A percentile compares a stretch with the other conserved stretches of the same genome.
Evolutionary conservation across 345 rosid species (phyloP).

Genomic region (Populus davidiana): DNA sequence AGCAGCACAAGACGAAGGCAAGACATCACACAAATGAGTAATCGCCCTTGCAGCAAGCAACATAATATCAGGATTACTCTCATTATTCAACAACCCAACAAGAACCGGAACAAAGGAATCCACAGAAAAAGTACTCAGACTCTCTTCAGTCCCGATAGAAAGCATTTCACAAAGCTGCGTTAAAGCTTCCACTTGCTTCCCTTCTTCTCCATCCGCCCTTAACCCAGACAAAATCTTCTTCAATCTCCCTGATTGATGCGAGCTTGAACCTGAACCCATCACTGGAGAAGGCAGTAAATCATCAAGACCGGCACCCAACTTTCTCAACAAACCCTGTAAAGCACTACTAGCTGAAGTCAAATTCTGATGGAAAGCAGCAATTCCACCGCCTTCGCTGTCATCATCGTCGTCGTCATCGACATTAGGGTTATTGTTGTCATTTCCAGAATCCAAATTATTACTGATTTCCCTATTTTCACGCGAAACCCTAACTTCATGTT

Average conservation of each 20-base stretch:
- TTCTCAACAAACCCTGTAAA: conserved; percentile 81
- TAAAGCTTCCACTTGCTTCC: conserved; percentile 95
- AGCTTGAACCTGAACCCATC: conserved; percentile 76
- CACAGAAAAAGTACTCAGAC: conserved; percentile 88
- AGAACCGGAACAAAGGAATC: conserved; percentile 94
- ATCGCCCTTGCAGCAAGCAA: conserved; percentile 98
- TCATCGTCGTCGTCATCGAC: conserved; percentile 80
- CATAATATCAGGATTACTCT: conserved; percentile 97
- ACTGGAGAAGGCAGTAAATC: conserved; percentile 84
- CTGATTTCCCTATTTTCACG: conserved; percentile 51
- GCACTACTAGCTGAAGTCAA: conserved; percentile 95
- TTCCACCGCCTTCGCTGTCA: conserved; percentile 76
- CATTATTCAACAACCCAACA: conserved; percentile 90
- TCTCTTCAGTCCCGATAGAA: conserved; percentile 96
- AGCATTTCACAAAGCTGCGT: conserved; percentile 97
- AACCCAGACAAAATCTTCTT: conserved; percentile 92
- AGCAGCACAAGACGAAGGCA: conserved; percentile 97
- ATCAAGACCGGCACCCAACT: conserved; percentile 95
- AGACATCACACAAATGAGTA: conserved; percentile 90
- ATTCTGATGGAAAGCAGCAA: conserved; percentile 76
- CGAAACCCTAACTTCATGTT: conserved; percentile 55
- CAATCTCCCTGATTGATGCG: conserved; percentile 78
- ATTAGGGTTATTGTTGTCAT: conserved; percentile 19
- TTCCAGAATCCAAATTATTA: conserved; percentile 51
- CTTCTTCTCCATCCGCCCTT: conserved; percentile 96